These are phyloP conservation scores for Aeminium ludgeri DNA, from an alignment of 495 filamentous ascomycete genomes.

Conservation along the genomic window DNA sequence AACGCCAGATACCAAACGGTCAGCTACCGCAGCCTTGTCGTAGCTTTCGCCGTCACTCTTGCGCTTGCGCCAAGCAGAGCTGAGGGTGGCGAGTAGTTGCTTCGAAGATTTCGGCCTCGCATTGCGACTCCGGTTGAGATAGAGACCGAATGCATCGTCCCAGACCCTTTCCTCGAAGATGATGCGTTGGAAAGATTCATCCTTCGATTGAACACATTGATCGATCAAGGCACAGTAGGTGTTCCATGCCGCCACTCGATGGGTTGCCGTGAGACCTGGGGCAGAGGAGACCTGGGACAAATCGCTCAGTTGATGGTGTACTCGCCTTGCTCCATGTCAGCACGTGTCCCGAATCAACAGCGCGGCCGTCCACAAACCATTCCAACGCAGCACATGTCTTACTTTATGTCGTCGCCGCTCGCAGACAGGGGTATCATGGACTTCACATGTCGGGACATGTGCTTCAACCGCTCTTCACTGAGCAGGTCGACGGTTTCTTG, in stretches of 20 bases:
- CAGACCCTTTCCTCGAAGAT: constrained; percentile 30
- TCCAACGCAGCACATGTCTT: constrained; percentile 5
- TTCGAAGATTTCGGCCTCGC: constrained; percentile 59
- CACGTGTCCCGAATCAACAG: too few relatives aligned
- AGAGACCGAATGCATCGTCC: constrained; percentile 47
- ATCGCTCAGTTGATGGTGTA: neutral
- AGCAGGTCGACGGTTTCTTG: neutral
- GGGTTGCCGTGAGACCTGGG: neutral
- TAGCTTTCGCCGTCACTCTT: neutral
- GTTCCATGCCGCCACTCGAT: constrained; percentile 26
- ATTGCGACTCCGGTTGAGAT: constrained; percentile 55
- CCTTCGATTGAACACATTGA: constrained; percentile 21
- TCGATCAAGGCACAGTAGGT: constrained; percentile 21
- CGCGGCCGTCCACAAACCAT: too few relatives aligned
- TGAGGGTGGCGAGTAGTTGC: constrained; percentile 37
- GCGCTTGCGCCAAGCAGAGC: neutral
- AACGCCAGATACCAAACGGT: neutral
- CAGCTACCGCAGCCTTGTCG: neutral
- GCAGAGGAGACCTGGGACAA: neutral
- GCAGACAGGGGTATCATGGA: neutral
- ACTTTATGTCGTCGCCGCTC: constrained; percentile 9
- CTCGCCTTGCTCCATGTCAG: too few relatives aligned
- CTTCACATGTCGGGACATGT: constrained; percentile 1
- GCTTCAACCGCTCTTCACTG: constrained; percentile 6
- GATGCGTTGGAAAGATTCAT: constrained; percentile 22